Percentiles rank a stretch among this genome's conserved stretches.
Conservation (phyloP, 1,139 yeast genomes). For the Fermentozyma sake region DNA sequence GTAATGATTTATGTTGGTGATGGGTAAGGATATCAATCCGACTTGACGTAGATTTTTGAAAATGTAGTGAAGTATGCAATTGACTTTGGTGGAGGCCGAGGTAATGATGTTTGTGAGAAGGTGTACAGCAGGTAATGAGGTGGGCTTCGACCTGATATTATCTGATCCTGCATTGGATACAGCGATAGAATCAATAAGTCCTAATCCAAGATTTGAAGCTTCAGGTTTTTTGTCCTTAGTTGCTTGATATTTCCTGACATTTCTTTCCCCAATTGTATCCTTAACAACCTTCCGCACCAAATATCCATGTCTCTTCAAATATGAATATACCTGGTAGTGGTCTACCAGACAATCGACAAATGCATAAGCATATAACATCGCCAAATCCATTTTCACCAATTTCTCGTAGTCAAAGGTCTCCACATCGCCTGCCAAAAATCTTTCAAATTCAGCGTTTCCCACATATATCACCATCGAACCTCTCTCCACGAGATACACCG, state of each 20-base stretch:
- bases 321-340: slow-evolving; percentile 64
- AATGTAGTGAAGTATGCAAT: slow-evolving; percentile 1
- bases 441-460: slow-evolving; percentile 11
- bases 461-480: slow-evolving; percentile 66
- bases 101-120: too few species aligned
- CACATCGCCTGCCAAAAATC: slow-evolving; percentile 11
- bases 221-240: background rate
- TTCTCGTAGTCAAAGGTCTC: slow-evolving; percentile 19
- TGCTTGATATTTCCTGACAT: slow-evolving; percentile 1
- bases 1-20: slow-evolving; percentile 9
- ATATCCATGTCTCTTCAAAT: slow-evolving; percentile 77
- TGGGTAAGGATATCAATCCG: slow-evolving; percentile 8
- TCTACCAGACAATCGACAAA: slow-evolving; percentile 43
- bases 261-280: background rate
- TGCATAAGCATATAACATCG: slow-evolving; percentile 58
- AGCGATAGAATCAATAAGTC: too few species aligned
- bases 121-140: too few species aligned
- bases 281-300: slow-evolving; percentile 44
- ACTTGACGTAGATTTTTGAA: background rate
- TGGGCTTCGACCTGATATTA: too few species aligned
- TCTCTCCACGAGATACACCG: slow-evolving; percentile 74
- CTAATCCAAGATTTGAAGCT: background rate
- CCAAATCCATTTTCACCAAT: slow-evolving; percentile 51
- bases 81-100: too few species aligned
- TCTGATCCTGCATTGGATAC: background rate